Evolutionary conservation across 768 basidiomycete genomes (phyloP), one percentile per base, ranked within the genome.

Genomic region (Mycena floridula): DNA sequence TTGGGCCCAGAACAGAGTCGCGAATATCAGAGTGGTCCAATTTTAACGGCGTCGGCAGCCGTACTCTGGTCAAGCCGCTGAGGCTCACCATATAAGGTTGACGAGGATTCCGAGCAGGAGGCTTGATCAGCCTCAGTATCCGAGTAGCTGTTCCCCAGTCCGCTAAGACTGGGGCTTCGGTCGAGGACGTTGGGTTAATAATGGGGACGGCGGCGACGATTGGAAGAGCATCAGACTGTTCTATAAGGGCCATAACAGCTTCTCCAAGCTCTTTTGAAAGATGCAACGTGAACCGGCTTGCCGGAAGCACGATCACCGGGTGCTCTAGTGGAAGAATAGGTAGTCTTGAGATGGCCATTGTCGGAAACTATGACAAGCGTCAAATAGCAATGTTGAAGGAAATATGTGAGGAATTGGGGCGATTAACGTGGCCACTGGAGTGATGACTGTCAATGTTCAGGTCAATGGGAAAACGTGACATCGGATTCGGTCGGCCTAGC

Each of bases 291-390:
- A 87, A 67, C 12, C 81, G 68, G 0, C 84, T 78, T 7, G 78
- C 79, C 0, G 91, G 91, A 11, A 90, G 76, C 27, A 93, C 77
- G 46, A 93, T 65, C 37, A 79, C 65, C 0, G 91, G 91, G 50
- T 83, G 70, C 0, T 79, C 73, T 23, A 94, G 77, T 5, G 77
- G 71, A 38, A 94, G 69, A 23, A 91, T 66, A 3, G 83, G 81
- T 5, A 93, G 72, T 47, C 73, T 77, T 3, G 74, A 39, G 23
- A 4, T 39, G 13, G n/a, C 38, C 38, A 39, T 39, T 5, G 18
- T 11, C 23, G n/a, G 23, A 22, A 35, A 7, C 3, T 35, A 3
- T 15, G 32, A 13, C 7, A 35, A 35, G n/a, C n/a, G n/a, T n/a
- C n/a, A n/a, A n/a, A n/a, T n/a, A 15, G 32, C 32, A 35, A 35